phyloP scores from a whole-genome alignment of 768 basidiomycete species.

The Holtermanniella nyarrowii region DNA sequence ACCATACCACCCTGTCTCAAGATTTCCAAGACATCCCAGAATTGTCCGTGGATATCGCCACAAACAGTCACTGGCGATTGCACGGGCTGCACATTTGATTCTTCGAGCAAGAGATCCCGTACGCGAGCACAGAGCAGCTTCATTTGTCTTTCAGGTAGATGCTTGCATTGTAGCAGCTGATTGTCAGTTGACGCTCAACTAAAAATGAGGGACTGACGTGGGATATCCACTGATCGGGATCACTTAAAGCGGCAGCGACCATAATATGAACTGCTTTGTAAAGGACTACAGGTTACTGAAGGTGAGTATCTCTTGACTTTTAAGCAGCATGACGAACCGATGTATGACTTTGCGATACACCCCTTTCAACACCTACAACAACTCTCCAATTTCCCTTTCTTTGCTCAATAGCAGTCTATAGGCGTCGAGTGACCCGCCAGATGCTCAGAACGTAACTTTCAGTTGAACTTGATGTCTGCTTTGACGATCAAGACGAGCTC shows the following conservation, averaged over 20 bases:
- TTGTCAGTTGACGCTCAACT: not conserved
- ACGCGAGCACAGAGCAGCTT: conserved; percentile 40
- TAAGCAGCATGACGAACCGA: not conserved
- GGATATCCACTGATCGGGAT: conserved; percentile 41
- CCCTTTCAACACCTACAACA: not conserved
- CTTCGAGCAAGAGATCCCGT: conserved; percentile 42
- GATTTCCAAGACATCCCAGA: conserved; percentile 89
- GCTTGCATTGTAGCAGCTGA: conserved; percentile 42
- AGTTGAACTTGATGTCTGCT: too few species aligned
- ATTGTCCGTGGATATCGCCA: conserved; percentile 99
- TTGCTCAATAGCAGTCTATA: not conserved
- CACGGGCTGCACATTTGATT: conserved; percentile 45
- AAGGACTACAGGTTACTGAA: not conserved
- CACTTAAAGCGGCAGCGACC: conserved; percentile 15
- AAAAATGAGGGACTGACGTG: conserved; percentile 22
- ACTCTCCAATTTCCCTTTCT: not conserved
- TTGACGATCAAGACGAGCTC: too few species aligned
- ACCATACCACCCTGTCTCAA: conserved; percentile 98
- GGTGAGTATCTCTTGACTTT: not conserved
- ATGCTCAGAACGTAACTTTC: too few species aligned
- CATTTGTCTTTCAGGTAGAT: conserved; percentile 43
- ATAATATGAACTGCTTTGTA: conserved; percentile 2
- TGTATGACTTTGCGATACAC: too few species aligned
- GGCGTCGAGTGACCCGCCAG: too few species aligned
- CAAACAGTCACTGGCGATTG: conserved; percentile 45